Conservation (phyloP, 75 land plant species). For the Pinus tabuliformis region DNA sequence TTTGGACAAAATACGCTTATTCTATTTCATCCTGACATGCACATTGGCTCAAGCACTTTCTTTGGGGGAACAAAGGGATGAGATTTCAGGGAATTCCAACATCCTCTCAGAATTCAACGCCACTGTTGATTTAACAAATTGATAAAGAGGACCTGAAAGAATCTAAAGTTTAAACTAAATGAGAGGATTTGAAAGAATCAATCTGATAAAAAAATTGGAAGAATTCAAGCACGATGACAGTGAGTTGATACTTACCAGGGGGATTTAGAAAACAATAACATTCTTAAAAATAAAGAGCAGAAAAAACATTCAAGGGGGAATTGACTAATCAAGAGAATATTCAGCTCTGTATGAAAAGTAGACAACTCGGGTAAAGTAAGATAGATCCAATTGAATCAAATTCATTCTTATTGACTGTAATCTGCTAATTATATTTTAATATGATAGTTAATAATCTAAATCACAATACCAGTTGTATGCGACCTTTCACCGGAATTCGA, state of each 20-base stretch:
- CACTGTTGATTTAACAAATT: neutral
- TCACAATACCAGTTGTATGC: conserved; percentile 89
- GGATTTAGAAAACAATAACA: neutral
- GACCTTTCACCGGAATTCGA: conserved; percentile 90
- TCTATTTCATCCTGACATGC: neutral
- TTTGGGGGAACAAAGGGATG: neutral
- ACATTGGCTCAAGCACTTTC: conserved; percentile 1
- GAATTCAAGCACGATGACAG: neutral
- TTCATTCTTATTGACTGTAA: neutral
- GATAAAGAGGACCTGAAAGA: neutral
- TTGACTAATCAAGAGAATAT: neutral
- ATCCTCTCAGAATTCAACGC: neutral
- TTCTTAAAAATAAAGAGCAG: neutral
- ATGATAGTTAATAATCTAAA: conserved; percentile 1
- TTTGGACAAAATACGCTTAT: neutral
- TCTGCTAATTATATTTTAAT: neutral
- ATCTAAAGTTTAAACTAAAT: neutral
- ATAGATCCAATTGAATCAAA: neutral
- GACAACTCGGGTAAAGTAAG: neutral
- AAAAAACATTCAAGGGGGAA: neutral
- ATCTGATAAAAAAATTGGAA: neutral
- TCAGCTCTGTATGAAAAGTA: neutral
- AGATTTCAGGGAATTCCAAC: neutral
- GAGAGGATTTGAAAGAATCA: neutral
- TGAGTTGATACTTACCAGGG: neutral